phyloP scores from a whole-genome alignment of 345 rosid genomes.

The Erucastrum elatum region DNA sequence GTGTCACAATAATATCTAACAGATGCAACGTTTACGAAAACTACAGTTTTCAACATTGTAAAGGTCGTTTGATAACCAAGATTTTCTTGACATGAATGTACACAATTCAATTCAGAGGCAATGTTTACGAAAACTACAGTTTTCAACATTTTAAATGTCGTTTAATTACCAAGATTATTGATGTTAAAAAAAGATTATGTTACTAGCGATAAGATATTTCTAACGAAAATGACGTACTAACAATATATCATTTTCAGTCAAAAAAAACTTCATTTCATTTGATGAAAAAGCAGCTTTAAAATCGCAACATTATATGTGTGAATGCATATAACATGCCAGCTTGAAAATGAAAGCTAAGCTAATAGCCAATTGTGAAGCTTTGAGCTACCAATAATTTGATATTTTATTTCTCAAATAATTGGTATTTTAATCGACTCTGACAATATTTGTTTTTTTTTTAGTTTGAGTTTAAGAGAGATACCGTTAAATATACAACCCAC shows the following conservation, averaged over 20 bases:
- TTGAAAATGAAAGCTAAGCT: conserved; percentile 2
- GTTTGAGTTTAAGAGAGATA: not conserved
- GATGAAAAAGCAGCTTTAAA: not conserved
- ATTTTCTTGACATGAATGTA: not conserved
- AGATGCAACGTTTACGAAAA: not conserved
- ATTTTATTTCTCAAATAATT: not conserved
- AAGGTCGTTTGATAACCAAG: not conserved
- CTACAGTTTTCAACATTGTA: conserved; percentile 5
- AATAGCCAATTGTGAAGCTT: not conserved
- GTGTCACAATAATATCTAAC: not conserved
- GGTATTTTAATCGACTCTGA: not conserved
- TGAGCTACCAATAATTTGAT: not conserved
- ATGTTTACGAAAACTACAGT: conserved; percentile 3
- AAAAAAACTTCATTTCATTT: not conserved
- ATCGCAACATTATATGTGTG: not conserved
- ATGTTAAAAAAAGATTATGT: not conserved
- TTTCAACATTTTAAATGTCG: conserved; percentile 11
- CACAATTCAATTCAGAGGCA: not conserved
- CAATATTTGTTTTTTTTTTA: conserved; percentile 3
- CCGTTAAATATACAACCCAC: not conserved
- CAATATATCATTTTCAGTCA: no score
- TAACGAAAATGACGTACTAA: conserved; percentile 8
- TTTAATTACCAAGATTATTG: not conserved
- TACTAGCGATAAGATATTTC: not conserved
- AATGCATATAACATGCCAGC: not conserved